Base-by-base conservation (phyloP, 2,329 filamentous ascomycete genomes). In the Talaromyces islandicus region DNA sequence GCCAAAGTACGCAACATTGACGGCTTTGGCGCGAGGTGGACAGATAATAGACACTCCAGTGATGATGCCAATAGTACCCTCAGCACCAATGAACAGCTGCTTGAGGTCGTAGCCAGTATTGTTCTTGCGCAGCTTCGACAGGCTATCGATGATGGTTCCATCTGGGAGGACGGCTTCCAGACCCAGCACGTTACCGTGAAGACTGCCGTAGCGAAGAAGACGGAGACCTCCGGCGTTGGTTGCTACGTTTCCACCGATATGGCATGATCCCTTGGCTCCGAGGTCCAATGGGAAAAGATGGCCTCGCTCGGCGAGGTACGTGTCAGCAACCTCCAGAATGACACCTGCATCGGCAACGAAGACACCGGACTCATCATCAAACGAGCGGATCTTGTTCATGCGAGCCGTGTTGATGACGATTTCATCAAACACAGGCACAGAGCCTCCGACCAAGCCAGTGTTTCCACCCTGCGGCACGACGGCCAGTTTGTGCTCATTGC, bases 81-180 rank as follows among this genome's bases (percentile, higher is more conserved):
- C 94, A 32, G 88, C 90, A 52, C 94, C 94, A 69, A 99, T 96
- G 74, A 99, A 97, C 38, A 97, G 84, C 76, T 97, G 93, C 80
- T 97, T 97, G 60, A 97, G 77, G 73, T 99, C 95, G 76, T 97
- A 99, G 29, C 94, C 94, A 1, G 94, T 99, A 79, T 99, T 99
- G 82, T 99, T 97, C 82, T 99, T 99, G 66, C 94, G 87, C 60
- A 99, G 81, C 62, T 85, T 92, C 67, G 86, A 89, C 32, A 99
- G 85, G 68, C 97, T 92, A 68, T 97, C 87, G 52, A 99, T 83
- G 66, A 99, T 84, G 7, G 92, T 97, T 58, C 94, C 94, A 71
- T 99, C 91, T 0, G 94, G 91, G 46, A 99, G 81, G 9, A 99
- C 95, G 21, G 89, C 94, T 78, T 99, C 93, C 56, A 99, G 82